Conservation (phyloP, 352 stramenopile species). For the Globisporangium splendens region DNA sequence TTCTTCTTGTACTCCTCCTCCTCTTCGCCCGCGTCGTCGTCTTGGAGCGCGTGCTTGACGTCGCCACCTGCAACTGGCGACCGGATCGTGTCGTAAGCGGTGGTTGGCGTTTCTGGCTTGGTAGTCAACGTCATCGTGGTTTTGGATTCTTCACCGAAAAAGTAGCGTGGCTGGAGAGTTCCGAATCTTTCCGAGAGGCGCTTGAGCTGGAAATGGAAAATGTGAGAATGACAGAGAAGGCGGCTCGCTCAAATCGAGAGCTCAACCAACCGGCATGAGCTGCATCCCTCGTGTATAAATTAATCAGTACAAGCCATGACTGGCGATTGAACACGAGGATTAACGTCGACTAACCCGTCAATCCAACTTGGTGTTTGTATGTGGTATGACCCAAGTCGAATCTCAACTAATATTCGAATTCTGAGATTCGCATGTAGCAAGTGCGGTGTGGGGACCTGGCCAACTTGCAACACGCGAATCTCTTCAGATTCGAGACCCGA, state of each 20-base stretch:
- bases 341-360: too few species aligned
- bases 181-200: background rate
- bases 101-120: background rate
- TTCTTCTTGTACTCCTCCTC: conserved; percentile 20
- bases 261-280: too few species aligned
- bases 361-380: too few species aligned
- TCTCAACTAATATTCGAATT: too few species aligned
- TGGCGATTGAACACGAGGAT: too few species aligned
- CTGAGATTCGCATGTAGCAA: too few species aligned
- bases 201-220: conserved; percentile 4
- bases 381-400: too few species aligned
- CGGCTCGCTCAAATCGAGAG: background rate
- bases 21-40: conserved; percentile 14
- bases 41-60: conserved; percentile 3
- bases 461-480: too few species aligned
- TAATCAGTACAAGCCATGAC: too few species aligned
- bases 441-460: too few species aligned
- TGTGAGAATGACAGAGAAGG: conserved; percentile 1
- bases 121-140: background rate
- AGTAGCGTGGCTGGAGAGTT: background rate
- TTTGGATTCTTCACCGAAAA: background rate
- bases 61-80: background rate
- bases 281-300: too few species aligned
- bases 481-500: too few species aligned
- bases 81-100: conserved; percentile 1